Evolutionary conservation across 2,329 filamentous ascomycete genomes (phyloP).

Genomic region (Ceratocystis ficicola): DNA sequence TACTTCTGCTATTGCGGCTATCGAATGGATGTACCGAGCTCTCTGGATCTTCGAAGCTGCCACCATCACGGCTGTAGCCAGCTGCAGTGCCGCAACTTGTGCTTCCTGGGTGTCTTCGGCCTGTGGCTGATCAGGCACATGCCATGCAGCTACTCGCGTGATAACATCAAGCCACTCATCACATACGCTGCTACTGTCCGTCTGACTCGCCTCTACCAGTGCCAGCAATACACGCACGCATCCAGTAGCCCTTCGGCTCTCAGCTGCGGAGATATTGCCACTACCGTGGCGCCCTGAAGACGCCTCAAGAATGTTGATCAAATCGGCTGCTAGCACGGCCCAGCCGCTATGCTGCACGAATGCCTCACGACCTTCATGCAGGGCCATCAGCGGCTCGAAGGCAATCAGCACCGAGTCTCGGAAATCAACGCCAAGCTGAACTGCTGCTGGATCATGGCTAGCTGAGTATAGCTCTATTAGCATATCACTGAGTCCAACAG

Average conservation of each 20-base stretch:
- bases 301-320: constrained; percentile 34
- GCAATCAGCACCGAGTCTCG: constrained; percentile 46
- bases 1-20: constrained; percentile 39
- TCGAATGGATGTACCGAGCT: constrained; percentile 41
- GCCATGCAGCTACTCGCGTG: constrained; percentile 39
- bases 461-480: constrained; percentile 48
- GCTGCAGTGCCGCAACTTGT: constrained; percentile 42
- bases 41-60: constrained; percentile 37
- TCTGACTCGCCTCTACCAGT: constrained; percentile 37
- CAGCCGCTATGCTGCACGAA: constrained; percentile 44
- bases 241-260: constrained; percentile 40
- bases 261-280: constrained; percentile 25
- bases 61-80: constrained; percentile 41
- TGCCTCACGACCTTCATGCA: constrained; percentile 36
- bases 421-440: constrained; percentile 37
- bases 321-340: constrained; percentile 39
- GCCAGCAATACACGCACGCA: constrained; percentile 44
- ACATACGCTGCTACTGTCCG: constrained; percentile 29
- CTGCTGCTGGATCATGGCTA: constrained; percentile 19
- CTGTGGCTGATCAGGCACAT: constrained; percentile 29
- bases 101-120: constrained; percentile 35
- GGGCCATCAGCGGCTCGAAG: constrained; percentile 44
- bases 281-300: background rate
- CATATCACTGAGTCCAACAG: constrained; percentile 49
- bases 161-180: constrained; percentile 48